Percentiles rank a stretch among this genome's conserved stretches.
Conservation (phyloP, 2,329 filamentous ascomycete genomes). For the Diplodia mutila region DNA sequence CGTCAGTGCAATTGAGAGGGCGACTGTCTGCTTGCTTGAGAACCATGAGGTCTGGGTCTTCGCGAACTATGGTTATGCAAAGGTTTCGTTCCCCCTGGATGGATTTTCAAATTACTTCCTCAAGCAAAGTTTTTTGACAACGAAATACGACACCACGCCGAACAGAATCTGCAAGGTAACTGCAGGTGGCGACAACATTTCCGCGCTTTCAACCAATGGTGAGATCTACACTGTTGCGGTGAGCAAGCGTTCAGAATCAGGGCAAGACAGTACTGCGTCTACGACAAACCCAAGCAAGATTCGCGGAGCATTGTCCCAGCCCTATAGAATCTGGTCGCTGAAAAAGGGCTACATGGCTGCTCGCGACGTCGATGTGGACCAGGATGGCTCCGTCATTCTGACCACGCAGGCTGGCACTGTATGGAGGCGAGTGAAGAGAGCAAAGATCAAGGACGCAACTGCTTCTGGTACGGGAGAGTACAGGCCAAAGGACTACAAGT, state of each 20-base stretch:
- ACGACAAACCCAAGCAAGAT: slow-evolving; percentile 94
- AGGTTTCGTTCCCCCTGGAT: slow-evolving; percentile 80
- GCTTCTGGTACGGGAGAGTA: slow-evolving; percentile 56
- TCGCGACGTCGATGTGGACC: slow-evolving; percentile 82
- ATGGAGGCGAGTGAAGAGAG: slow-evolving; percentile 83
- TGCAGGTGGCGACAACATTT: slow-evolving; percentile 88
- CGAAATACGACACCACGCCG: slow-evolving; percentile 65
- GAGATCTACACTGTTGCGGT: slow-evolving; percentile 87
- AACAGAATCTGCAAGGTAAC: slow-evolving; percentile 77
- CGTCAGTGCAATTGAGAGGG: slow-evolving; percentile 86
- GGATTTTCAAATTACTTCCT: slow-evolving; percentile 72
- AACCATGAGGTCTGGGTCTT: slow-evolving; percentile 93
- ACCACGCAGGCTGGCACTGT: slow-evolving; percentile 91
- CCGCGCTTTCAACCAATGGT: slow-evolving; percentile 79
- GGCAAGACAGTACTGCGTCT: slow-evolving; percentile 63
- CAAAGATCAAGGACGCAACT: slow-evolving; percentile 73
- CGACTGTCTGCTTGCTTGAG: slow-evolving; percentile 81
- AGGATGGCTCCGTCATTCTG: slow-evolving; percentile 92
- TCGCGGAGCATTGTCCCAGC: slow-evolving; percentile 75
- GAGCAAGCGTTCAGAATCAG: slow-evolving; percentile 67
- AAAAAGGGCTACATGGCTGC: slow-evolving; percentile 84
- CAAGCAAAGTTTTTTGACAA: slow-evolving; percentile 66
- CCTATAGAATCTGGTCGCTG: slow-evolving; percentile 85
- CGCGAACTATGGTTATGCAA: slow-evolving; percentile 94
- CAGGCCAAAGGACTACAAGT: slow-evolving; percentile 90